Evolutionary conservation across 805 yeast genomes (phyloP), one percentile per base, ranked within the genome.

Genomic region (Metschnikowia peoriensis): DNA sequence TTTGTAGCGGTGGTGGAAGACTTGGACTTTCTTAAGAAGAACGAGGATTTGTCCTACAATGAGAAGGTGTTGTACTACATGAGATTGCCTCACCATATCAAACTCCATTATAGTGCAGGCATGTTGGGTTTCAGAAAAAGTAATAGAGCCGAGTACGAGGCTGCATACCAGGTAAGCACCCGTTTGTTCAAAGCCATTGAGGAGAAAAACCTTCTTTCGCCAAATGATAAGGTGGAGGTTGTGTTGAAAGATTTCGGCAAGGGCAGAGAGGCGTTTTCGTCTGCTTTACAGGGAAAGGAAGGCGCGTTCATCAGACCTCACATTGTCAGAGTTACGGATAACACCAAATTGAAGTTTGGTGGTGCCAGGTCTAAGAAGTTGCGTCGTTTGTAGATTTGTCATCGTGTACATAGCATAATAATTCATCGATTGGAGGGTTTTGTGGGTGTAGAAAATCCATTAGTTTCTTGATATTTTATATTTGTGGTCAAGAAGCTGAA

Each of bases 141-240:
- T 15, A 90, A 90, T 51, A 84, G 97, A 70, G 89, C 96, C 46
- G 96, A 90, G 68, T 89, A 89, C 64, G 99, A 93, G 71, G 97
- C 97, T 1, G 87, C 87, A 12, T 92, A 86, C 76, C 97, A 91
- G 68, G 86, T 93, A 9, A 75, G 91, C 14, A 75, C 91, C 4
- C 81, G 81, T 57, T 77, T 89, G 71, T 90, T 93, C 70, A 79
- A 84, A 56, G 68, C 78, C 58, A 88, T 93, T 66, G 83, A 82
- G 70, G 88, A 84, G 65, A 79, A 76, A 57, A 79, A 78, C 38
- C 73, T 78, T 51, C 66, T 84, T 44, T 80, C 79, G 41, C 70
- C 75, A 3, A 71, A 66, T 48, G 82, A 81, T 57, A 80, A 84
- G 57, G 74, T 93, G 28, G 97, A 93, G 68, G 68, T 93, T 42